Evolutionary conservation across 164 flowering plant genomes (phyloP).

Genomic region (Houttuynia cordata): DNA sequence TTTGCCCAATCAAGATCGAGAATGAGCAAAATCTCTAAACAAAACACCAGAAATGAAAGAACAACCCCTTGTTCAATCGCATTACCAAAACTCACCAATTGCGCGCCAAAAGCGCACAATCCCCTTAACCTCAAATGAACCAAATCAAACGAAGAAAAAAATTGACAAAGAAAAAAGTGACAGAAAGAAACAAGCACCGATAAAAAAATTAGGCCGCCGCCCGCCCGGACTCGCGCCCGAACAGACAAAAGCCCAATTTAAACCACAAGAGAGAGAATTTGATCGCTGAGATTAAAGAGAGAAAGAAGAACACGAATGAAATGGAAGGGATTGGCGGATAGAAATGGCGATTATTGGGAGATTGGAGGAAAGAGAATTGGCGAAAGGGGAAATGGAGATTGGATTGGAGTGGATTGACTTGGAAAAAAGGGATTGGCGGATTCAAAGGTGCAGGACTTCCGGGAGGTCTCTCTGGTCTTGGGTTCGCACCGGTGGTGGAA

Average conservation of each 20-base stretch:
- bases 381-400: too few relatives aligned
- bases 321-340: slow-evolving; percentile 2
- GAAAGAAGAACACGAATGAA: slow-evolving; percentile 1
- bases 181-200: not conserved
- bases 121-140: not conserved
- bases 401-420: too few relatives aligned
- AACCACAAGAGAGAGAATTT: too few relatives aligned
- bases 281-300: not conserved
- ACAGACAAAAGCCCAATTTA: too few relatives aligned
- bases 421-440: too few relatives aligned
- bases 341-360: too few relatives aligned
- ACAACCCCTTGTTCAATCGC: not conserved
- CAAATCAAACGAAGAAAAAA: not conserved
- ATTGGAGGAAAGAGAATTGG: too few relatives aligned
- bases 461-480: not conserved
- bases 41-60: not conserved
- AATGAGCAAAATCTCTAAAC: not conserved
- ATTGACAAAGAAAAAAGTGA: not conserved
- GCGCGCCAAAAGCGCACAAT: not conserved
- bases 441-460: not conserved
- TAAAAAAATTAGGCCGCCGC: too few relatives aligned
- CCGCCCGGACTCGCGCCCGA: too few relatives aligned
- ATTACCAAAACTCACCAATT: too few relatives aligned
- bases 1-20: not conserved
- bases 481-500: too few relatives aligned